These are phyloP conservation scores for Helminthosporium solani DNA, from an alignment of 2,329 filamentous ascomycete genomes.

Conservation along the genomic window DNA sequence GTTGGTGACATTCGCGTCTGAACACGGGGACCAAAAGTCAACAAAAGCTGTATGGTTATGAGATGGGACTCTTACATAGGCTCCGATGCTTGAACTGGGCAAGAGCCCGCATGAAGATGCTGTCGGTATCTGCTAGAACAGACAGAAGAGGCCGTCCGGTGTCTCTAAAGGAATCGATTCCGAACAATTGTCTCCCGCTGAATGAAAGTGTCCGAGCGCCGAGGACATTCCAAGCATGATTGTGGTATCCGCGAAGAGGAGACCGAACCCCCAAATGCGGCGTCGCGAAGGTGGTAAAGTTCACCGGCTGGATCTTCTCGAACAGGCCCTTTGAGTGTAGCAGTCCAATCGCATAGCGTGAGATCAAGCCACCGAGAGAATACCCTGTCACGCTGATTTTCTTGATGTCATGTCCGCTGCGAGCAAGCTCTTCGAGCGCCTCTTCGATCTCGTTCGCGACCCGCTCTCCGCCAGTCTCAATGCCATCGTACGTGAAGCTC, in stretches of 20 bases:
- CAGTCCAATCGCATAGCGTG: constrained; percentile 82
- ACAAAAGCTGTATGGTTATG: no score
- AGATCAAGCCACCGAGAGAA: constrained; percentile 82
- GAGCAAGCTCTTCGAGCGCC: constrained; percentile 54
- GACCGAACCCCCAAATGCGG: constrained; percentile 63
- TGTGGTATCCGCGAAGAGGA: constrained; percentile 45
- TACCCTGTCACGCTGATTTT: constrained; percentile 89
- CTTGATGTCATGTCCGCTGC: constrained; percentile 67
- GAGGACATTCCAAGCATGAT: constrained; percentile 68
- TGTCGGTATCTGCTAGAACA: constrained; percentile 77
- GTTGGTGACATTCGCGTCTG: constrained; percentile 78
- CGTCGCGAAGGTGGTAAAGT: constrained; percentile 90
- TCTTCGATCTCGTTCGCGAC: constrained; percentile 64
- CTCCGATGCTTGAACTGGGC: constrained; percentile 72
- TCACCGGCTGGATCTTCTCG: constrained; percentile 77
- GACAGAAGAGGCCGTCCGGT: constrained; percentile 78
- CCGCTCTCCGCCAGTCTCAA: constrained; percentile 68
- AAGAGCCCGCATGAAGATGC: constrained; percentile 81
- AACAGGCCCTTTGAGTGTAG: constrained; percentile 79
- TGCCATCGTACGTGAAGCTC: constrained; percentile 67
- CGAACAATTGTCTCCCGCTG: constrained; percentile 85
- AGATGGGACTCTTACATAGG: constrained; percentile 50
- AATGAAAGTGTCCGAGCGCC: constrained; percentile 78
- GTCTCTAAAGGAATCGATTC: constrained; percentile 79
- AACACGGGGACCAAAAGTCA: no score